These are phyloP conservation scores for Colletotrichum sp. DNA, from an alignment of 2,329 filamentous ascomycete species.

Conservation along the genomic window DNA sequence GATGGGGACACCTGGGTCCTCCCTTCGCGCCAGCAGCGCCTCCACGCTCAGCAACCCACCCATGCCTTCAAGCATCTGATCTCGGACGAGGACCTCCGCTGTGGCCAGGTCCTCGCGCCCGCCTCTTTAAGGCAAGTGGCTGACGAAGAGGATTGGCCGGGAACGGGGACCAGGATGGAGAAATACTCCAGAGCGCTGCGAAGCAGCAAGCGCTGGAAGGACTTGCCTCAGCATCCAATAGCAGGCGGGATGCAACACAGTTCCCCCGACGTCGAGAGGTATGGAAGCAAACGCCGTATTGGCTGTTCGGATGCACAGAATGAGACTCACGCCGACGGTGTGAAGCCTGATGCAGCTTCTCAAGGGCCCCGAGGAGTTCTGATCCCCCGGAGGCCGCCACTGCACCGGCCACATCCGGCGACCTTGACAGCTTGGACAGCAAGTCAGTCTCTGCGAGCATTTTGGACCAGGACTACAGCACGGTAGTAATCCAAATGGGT, in stretches of 20 bases:
- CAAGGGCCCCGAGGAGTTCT: no score
- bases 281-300: neutral
- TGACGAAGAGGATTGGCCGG: neutral
- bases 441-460: neutral
- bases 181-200: neutral
- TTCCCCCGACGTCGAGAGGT: neutral
- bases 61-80: neutral
- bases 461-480: fast-evolving
- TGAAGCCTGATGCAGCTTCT: neutral
- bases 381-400: no score
- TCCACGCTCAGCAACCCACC: neutral
- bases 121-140: fast-evolving
- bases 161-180: fast-evolving
- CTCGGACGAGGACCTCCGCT: neutral
- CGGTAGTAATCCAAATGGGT: fast-evolving
- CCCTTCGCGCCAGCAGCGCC: neutral
- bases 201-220: fast-evolving
- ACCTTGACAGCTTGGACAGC: neutral
- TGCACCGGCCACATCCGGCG: neutral
- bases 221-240: neutral
- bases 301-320: fast-evolving
- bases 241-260: no score
- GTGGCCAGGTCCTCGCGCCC: fast-evolving
- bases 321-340: neutral
- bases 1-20: neutral